Percentiles rank a stretch among this genome's conserved stretches.
phyloP scores from a whole-genome alignment of 176 grass and related monocot species.

The Rhynchospora tenuis region DNA sequence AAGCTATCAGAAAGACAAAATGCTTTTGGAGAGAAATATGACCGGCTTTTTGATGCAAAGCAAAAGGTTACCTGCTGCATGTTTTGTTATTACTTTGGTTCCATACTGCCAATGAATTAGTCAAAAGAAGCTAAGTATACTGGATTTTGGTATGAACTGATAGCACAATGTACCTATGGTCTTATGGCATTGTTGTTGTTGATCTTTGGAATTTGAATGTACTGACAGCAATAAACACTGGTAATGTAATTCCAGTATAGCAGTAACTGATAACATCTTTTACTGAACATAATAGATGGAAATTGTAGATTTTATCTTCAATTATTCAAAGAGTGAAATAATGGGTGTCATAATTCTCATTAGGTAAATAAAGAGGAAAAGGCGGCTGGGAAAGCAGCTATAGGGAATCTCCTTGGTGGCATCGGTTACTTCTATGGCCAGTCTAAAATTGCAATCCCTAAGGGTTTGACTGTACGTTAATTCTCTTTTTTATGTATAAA shows the following conservation, averaged over 20 bases:
- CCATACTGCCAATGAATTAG: neutral
- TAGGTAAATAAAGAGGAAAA: constrained; percentile 55
- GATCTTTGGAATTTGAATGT: neutral
- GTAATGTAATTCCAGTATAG: neutral
- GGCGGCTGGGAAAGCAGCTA: constrained; percentile 67
- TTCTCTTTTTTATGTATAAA: constrained; percentile 19
- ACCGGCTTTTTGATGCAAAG: constrained; percentile 50
- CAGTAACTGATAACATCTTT: neutral
- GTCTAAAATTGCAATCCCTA: constrained; percentile 83
- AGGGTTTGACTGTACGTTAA: constrained; percentile 83
- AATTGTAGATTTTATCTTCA: neutral
- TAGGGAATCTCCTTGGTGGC: constrained; percentile 82
- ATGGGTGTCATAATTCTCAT: constrained; percentile 24
- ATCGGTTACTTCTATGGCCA: constrained; percentile 96
- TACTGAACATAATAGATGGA: neutral
- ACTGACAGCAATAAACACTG: neutral
- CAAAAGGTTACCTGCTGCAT: constrained; percentile 49
- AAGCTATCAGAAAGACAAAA: constrained; percentile 53
- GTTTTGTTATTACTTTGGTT: neutral
- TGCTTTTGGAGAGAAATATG: constrained; percentile 68
- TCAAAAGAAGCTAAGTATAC: neutral
- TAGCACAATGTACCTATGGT: neutral
- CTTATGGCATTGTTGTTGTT: neutral
- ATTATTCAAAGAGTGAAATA: constrained; percentile 17
- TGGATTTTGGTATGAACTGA: neutral